Evolutionary conservation across 306 rosid species (phyloP), one percentile per base, ranked within the genome.

Genomic region (Abrus precatorius): DNA sequence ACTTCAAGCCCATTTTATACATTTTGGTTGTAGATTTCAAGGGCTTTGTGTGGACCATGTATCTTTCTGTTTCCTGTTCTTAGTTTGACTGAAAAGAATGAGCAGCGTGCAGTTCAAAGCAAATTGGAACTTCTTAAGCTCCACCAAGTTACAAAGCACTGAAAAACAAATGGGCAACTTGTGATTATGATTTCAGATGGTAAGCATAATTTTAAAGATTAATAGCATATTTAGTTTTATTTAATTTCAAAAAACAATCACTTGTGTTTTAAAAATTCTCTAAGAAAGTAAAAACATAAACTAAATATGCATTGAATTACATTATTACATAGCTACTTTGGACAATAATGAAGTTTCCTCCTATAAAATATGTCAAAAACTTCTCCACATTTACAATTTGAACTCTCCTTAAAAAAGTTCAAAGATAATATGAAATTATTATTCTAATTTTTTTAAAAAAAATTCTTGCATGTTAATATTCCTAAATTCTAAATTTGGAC

Each of bases 111-210:
- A 65, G 33, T 53, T 13, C 48, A 54, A 55, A n/a, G 14, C 75
- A 44, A 70, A 48, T 29, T 3, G 47, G 68, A 80, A 63, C 14
- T 48, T 34, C 64, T 20, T 66, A 80, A 49, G 32, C 60, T 47
- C 14, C 85, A 57, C 68, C 52, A 69, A 33, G 67, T 61, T 71
- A 80, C 47, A 60, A 72, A 55, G 1, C 78, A 80, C 80, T 44
- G 33, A 66, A 56, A 48, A 45, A 72, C 76, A 55, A 65, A 48
- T 54, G 76, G 44, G 49, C 36, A 6, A 30, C 74, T 60, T 45
- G 78, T 36, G 59, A 10, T 63, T 41, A 43, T 45, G 44, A 32
- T 69, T 27, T 69, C 47, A 67, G 67, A 62, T 69, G 44, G 55
- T 34, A 43, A 60, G 48, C 62, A 7, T 5, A 38, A 36, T 29